Conservation (phyloP, 2,329 filamentous ascomycete genomes). For the Cordyceps tenuipes region DNA sequence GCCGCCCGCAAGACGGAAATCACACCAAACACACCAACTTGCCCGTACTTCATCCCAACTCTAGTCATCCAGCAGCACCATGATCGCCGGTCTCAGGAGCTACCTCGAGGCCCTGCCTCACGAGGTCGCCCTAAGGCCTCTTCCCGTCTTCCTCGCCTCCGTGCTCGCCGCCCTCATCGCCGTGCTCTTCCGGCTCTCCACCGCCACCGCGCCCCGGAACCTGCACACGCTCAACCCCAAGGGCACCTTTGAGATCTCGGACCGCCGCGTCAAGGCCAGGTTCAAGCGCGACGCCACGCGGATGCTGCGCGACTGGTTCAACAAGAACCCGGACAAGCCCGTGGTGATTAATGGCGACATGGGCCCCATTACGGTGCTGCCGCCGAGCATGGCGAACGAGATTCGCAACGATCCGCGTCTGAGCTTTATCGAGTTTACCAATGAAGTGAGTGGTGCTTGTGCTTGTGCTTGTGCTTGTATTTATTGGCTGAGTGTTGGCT, state of each 20-base stretch:
- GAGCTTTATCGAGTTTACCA: slow-evolving; percentile 12
- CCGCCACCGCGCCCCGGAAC: neutral
- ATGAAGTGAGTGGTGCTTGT: neutral
- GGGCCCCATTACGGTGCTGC: slow-evolving; percentile 16
- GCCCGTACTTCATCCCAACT: neutral
- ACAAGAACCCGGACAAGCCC: slow-evolving; percentile 7
- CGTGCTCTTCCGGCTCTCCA: neutral
- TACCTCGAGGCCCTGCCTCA: slow-evolving; percentile 9
- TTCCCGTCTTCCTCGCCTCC: slow-evolving; percentile 10
- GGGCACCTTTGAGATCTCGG: slow-evolving; percentile 1
- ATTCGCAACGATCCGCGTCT: slow-evolving; percentile 18
- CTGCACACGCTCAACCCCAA: slow-evolving; percentile 10
- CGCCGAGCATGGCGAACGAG: slow-evolving; percentile 14
- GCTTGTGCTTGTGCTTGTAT: too few species aligned
- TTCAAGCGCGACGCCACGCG: neutral
- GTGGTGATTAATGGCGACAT: slow-evolving; percentile 13
- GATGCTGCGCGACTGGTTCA: slow-evolving; percentile 10
- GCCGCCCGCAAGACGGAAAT: too few species aligned
- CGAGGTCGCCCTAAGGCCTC: neutral
- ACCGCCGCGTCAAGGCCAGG: neutral
- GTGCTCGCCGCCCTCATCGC: slow-evolving; percentile 6
- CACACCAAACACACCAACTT: neutral
- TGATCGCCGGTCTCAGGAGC: slow-evolving; percentile 1
- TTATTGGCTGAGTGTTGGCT: too few species aligned
- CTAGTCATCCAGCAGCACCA: too few species aligned